Evolutionary conservation across 192 early-diverging fungal species (phyloP), one percentile per base, ranked within the genome.

Genomic region (Thoreauomyces humboldtii): DNA sequence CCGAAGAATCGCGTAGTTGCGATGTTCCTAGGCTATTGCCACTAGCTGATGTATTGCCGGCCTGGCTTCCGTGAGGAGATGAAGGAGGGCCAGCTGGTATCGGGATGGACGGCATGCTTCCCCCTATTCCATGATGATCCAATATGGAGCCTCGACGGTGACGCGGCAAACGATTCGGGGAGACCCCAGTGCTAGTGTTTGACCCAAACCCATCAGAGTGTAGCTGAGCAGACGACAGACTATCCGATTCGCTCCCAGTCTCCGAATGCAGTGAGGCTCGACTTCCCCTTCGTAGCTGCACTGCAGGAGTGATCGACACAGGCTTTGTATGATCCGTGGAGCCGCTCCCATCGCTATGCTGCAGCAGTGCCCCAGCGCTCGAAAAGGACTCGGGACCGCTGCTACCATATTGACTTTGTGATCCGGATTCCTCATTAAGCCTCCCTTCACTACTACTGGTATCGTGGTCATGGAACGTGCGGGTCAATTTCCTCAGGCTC

Each of bases 381-480:
- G n/a, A n/a, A n/a, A n/a, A n/a, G n/a, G n/a, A n/a, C n/a, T n/a
- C n/a, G n/a, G n/a, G n/a, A n/a, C n/a, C n/a, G n/a, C n/a, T n/a
- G n/a, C n/a, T n/a, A n/a, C n/a, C n/a, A n/a, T n/a, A n/a, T n/a
- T n/a, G n/a, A n/a, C n/a, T n/a, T n/a, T n/a, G n/a, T n/a, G n/a
- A n/a, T n/a, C n/a, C n/a, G n/a, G n/a, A n/a, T n/a, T n/a, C n/a
- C n/a, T n/a, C n/a, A n/a, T n/a, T n/a, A n/a, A n/a, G n/a, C n/a
- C n/a, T n/a, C n/a, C n/a, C n/a, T n/a, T n/a, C n/a, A n/a, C n/a
- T n/a, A n/a, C n/a, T n/a, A n/a, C n/a, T n/a, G n/a, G n/a, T n/a
- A n/a, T n/a, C n/a, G n/a, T n/a, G n/a, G 47, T 73, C 63, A 7
- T 59, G 60, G 33, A 65, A 71, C 17, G 33, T 73, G 22, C 56